Percentiles rank a stretch among this genome's conserved stretches.
These are phyloP conservation scores for Amanita pseudoporphyria DNA, from an alignment of 768 basidiomycete species.

Conservation along the genomic window DNA sequence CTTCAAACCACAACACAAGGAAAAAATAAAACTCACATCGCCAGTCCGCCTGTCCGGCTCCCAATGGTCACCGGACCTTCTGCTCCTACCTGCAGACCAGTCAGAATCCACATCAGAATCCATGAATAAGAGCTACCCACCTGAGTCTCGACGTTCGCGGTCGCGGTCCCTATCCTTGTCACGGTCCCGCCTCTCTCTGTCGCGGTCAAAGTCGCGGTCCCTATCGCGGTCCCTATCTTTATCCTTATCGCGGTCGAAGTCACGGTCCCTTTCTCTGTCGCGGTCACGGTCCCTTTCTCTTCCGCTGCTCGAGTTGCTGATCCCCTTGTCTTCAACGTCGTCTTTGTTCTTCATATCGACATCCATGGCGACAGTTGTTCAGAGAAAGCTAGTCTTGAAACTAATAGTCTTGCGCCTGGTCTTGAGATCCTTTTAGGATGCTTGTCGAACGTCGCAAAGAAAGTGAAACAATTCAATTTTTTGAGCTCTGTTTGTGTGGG, in stretches of 20 bases:
- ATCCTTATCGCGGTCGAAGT: conserved; percentile 35
- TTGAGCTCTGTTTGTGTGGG: not conserved
- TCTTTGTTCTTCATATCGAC: conserved; percentile 78
- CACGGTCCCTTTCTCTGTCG: conserved; percentile 31
- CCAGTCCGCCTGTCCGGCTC: conserved; percentile 71
- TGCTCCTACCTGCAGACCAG: conserved; percentile 21
- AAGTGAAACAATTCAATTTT: conserved; percentile 5
- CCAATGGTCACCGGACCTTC: conserved; percentile 66
- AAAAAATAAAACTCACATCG: conserved; percentile 39
- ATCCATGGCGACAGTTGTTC: conserved; percentile 40
- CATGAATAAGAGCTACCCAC: conserved; percentile 23
- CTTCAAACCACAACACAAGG: not conserved
- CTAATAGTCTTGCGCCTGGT: not conserved
- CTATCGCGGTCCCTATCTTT: conserved; percentile 33
- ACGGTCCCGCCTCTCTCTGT: conserved; percentile 32
- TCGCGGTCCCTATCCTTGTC: conserved; percentile 34
- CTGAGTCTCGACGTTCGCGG: conserved; percentile 38
- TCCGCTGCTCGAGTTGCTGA: conserved; percentile 27
- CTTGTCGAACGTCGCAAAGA: not conserved
- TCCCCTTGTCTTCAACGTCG: conserved; percentile 55
- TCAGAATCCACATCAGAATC: conserved; percentile 1
- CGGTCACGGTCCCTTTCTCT: conserved; percentile 33
- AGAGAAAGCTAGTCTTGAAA: not conserved
- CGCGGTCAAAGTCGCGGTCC: conserved; percentile 29
- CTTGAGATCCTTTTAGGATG: not conserved